phyloP scores from a whole-genome alignment of 108 stramenopile genomes.

The Cyclostephanos invisitatus region DNA sequence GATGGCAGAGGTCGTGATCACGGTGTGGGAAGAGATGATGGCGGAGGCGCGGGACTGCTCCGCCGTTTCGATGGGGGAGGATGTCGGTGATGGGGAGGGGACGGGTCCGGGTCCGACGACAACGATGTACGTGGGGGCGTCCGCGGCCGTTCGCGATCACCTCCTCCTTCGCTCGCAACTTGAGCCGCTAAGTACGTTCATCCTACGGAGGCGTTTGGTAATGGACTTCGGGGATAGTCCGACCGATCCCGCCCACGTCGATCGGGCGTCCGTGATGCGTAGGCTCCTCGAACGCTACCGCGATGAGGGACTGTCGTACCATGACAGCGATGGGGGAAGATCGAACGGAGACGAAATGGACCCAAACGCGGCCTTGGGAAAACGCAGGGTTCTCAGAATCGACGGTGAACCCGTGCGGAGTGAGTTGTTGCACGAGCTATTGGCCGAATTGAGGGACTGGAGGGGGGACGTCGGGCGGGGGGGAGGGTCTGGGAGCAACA shows the following conservation, averaged over 20 bases:
- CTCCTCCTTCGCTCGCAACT: conserved; percentile 40
- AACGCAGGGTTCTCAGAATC: conserved; percentile 9
- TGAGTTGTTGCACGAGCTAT: conserved; percentile 22
- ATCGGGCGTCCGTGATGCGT: conserved; percentile 35
- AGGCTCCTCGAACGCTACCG: conserved; percentile 26
- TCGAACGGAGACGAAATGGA: background rate
- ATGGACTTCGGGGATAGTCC: conserved; percentile 36
- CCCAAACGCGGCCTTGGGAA: conserved; percentile 17
- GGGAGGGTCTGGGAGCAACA: conserved; percentile 8
- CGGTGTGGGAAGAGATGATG: conserved; percentile 30
- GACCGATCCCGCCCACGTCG: conserved; percentile 14
- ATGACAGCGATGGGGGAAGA: background rate
- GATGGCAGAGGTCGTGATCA: conserved; percentile 14
- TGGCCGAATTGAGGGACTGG: conserved; percentile 28
- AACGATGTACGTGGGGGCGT: conserved; percentile 6
- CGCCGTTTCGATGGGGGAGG: background rate
- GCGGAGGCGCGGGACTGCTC: background rate
- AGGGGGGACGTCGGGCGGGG: conserved; percentile 21
- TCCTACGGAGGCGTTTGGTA: conserved; percentile 33
- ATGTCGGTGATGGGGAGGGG: background rate
- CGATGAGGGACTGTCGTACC: conserved; percentile 14
- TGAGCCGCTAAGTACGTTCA: conserved; percentile 40
- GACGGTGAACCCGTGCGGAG: conserved; percentile 30
- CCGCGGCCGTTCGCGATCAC: conserved; percentile 37
- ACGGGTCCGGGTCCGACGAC: background rate